phyloP scores from a whole-genome alignment of 1,139 yeast genomes.

The Pneumocystis sp. region DNA sequence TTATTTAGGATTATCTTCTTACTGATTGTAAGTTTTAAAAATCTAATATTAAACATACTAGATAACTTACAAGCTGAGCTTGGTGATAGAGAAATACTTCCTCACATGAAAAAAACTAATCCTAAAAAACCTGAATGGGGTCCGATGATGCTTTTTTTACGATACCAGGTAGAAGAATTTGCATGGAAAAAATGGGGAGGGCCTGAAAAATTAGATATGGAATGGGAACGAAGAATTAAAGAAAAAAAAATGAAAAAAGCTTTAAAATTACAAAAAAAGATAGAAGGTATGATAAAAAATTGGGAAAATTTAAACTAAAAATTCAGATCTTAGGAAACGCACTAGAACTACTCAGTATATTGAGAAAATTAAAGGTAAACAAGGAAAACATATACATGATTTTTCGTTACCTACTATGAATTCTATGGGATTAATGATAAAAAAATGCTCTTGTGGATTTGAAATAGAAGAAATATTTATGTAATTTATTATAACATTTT shows the following conservation, averaged over 20 bases:
- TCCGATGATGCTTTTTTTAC: slow-evolving; percentile 77
- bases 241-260: slow-evolving; percentile 60
- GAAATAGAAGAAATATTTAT: neutral
- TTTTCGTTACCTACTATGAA: neutral
- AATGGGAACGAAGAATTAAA: slow-evolving; percentile 73
- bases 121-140: slow-evolving; percentile 84
- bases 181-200: slow-evolving; percentile 96
- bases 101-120: slow-evolving; percentile 76
- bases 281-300: slow-evolving; percentile 20
- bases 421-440: neutral
- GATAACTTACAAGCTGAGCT: slow-evolving; percentile 40
- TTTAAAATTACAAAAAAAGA: slow-evolving; percentile 55
- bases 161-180: slow-evolving; percentile 82
- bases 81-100: slow-evolving; percentile 49
- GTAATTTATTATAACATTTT: neutral
- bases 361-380: neutral
- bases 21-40: neutral
- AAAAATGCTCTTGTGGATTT: neutral
- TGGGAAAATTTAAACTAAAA: neutral
- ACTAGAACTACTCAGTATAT: neutral
- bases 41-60: neutral
- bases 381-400: neutral
- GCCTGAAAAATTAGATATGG: slow-evolving; percentile 73
- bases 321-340: neutral
- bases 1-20: slow-evolving; percentile 1